Base-by-base conservation (phyloP, 129 eudicot species). In the Smallanthus sonchifolius region DNA sequence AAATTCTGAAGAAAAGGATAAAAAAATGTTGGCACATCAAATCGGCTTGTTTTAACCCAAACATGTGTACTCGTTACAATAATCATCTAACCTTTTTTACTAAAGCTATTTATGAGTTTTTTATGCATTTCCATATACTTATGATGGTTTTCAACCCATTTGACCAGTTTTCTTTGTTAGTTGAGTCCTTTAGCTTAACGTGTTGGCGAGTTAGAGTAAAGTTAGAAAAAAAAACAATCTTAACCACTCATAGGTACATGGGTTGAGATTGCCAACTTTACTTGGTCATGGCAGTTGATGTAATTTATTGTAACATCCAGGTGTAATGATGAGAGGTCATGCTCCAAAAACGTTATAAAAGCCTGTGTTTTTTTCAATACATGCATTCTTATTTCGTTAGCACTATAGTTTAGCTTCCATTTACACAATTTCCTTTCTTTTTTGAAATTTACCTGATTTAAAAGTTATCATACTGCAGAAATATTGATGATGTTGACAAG, bases 401-500 rank as follows among this genome's bases (percentile, higher is more conserved):
- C 54, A 38, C 51, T 34, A 65, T 43, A 65, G 35, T 49, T 65
- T 49, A 35, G 72, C 65, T 48, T 65, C 47, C 43, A 56, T 77
- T 52, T 32, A 68, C 24, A 32, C 43, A 3, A 45, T 37, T 77
- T 54, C 67, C 14, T 65, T 49, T 54, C 9, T 11, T 67, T 10
- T 67, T 75, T 77, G 37, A 77, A 34, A 34, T 68, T 9, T 61
- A 70, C 52, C 32, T 54, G 40, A 34, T 70, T 47, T 61, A 9
- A 24, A 48, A 62, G 16, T 51, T 62, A 28, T 49, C 37, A 19
- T 52, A 55, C 57, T 81, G 72, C 89, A 85, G 89, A 74, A 85
- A 67, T 32, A 82, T 85, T 40, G 86, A 85, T 48, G 89, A 85
- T 52, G 89, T 85, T 42, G 89, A 85, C 80, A 82, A 79, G 73